Evolutionary conservation across 2,329 filamentous ascomycete species (phyloP), one percentile per base, ranked within the genome.

Genomic region (Sclerotinia spermophila): DNA sequence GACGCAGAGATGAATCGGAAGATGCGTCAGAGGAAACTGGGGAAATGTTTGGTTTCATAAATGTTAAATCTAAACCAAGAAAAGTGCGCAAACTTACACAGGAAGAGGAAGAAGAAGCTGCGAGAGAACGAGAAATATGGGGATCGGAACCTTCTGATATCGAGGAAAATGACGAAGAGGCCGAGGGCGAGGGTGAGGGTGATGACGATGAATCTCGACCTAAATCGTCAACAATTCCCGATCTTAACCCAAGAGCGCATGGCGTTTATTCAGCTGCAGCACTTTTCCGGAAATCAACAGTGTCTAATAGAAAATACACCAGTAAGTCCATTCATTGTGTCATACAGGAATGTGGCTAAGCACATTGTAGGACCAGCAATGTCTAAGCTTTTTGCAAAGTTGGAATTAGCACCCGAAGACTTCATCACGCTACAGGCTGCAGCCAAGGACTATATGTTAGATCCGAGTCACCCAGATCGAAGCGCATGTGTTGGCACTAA

Each of bases 361-460:
- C 27, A 55, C 61, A 44, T 38, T 44, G 11, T 55, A 79, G 77
- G 78, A 55, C 74, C 75, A 6, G 74, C 75, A 15, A 79, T 80
- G 75, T 74, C 77, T 21, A 77, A 76, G 51, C 45, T 79, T 5
- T 78, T 76, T 59, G 72, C 71, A 15, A 76, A 74, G 21, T 71
- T 80, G 33, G 75, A 78, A 44, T 42, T 80, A 15, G 71, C 70
- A 35, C 72, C 76, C 5, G 76, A 78, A 68, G 70, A 74, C 45
- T 80, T 78, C 64, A 70, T 78, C 21, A 70, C 72, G 21, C 71
- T 80, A n/a, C 77, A 79, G 72, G 73, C 74, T 56, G 76, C 74
- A 35, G 78, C 77, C n/a, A 80, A 79, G 70, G 33, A 60, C 5
- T 80, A 76, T 60, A 79, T 80, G 78, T 71, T 79, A 40, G 77